phyloP scores from a whole-genome alignment of 768 basidiomycete species.

The Amanita pseudoporphyria region DNA sequence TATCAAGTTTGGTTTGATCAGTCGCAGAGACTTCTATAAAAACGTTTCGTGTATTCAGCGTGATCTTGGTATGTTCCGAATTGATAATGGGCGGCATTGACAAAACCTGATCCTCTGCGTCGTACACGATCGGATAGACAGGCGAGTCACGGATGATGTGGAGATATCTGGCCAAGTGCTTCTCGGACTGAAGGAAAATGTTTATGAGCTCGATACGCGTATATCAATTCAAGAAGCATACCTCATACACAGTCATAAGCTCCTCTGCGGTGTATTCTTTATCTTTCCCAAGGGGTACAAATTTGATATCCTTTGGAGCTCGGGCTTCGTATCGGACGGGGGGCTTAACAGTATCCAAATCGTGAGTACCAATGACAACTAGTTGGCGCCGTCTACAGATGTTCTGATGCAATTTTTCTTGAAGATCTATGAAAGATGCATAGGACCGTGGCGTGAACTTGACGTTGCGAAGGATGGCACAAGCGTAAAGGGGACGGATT shows the following conservation, averaged over 20 bases:
- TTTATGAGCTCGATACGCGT: background rate
- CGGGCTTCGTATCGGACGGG: conserved; percentile 86
- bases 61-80: conserved; percentile 96
- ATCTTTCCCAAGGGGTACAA: conserved; percentile 76
- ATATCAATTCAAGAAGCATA: conserved; percentile 17
- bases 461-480: conserved; percentile 83
- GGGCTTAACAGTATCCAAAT: conserved; percentile 78
- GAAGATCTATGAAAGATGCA: conserved; percentile 97
- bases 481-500: conserved; percentile 87
- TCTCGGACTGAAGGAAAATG: conserved; percentile 59
- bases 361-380: conserved; percentile 96
- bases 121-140: conserved; percentile 97
- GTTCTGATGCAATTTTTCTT: conserved; percentile 98
- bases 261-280: conserved; percentile 79
- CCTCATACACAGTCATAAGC: conserved; percentile 92
- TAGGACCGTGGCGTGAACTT: conserved; percentile 85
- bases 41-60: conserved; percentile 84
- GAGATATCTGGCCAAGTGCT: conserved; percentile 82
- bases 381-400: conserved; percentile 83
- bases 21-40: conserved; percentile 98
- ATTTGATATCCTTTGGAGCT: conserved; percentile 83
- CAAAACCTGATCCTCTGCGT: conserved; percentile 74
- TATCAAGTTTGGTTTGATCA: conserved; percentile 91
- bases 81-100: conserved; percentile 99
- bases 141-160: conserved; percentile 92